These are phyloP conservation scores for Austroboletus novae-zelandiae DNA, from an alignment of 1,284 basidiomycete species.

Conservation along the genomic window DNA sequence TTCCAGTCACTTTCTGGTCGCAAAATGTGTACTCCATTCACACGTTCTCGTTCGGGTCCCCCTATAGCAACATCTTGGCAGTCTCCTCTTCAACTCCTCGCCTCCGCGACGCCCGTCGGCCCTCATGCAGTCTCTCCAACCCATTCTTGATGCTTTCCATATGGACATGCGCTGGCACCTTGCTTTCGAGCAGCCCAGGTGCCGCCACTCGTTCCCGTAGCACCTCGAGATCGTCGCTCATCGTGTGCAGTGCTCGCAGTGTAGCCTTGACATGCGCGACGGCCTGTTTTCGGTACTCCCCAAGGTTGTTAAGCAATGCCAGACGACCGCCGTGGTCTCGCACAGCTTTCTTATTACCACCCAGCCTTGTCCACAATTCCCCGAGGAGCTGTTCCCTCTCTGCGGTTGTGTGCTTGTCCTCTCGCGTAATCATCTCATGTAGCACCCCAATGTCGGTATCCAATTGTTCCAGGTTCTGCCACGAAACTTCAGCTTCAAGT, in stretches of 20 bases:
- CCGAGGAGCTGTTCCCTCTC: conserved; percentile 55
- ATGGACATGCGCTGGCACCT: conserved; percentile 67
- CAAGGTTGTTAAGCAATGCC: conserved; percentile 50
- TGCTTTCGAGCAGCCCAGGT: conserved; percentile 55
- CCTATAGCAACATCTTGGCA: conserved; percentile 29
- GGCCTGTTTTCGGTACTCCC: conserved; percentile 56
- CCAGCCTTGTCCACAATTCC: conserved; percentile 64
- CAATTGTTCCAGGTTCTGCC: conserved; percentile 53
- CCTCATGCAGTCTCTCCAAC: conserved; percentile 59
- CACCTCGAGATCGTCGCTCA: conserved; percentile 73
- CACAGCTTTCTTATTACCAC: conserved; percentile 51
- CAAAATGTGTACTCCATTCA: background rate
- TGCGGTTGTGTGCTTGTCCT: conserved; percentile 45
- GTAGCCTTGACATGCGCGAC: conserved; percentile 60
- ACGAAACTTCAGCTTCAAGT: conserved; percentile 57
- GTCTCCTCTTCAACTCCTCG: conserved; percentile 35
- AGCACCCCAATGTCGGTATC: conserved; percentile 56
- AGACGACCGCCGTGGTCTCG: conserved; percentile 50
- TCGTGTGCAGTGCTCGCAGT: conserved; percentile 53
- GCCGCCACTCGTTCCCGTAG: conserved; percentile 64
- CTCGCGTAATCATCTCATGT: conserved; percentile 56
- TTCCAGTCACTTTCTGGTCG: no score
- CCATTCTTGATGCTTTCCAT: conserved; percentile 65
- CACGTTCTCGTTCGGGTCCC: conserved; percentile 1
- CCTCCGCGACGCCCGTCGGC: conserved; percentile 40